phyloP scores from a whole-genome alignment of 495 filamentous ascomycete species.

The Trichoderma parareesei region DNA sequence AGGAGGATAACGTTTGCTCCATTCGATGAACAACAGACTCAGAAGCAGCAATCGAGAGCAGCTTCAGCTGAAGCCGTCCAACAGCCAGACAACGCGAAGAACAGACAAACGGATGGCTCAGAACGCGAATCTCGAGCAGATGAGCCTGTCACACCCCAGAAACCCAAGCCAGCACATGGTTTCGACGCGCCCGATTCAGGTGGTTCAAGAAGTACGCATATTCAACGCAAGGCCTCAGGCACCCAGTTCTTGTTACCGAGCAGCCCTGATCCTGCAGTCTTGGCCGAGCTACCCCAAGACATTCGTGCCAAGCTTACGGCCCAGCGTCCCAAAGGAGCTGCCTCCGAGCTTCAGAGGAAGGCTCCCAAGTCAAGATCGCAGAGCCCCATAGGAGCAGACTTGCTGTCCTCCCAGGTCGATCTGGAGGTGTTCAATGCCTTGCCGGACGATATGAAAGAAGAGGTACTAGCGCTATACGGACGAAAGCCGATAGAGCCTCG shows the following conservation, averaged over 20 bases:
- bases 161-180: conserved; percentile 47
- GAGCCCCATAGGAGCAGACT: conserved; percentile 32
- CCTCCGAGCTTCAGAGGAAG: conserved; percentile 3
- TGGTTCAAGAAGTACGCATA: conserved; percentile 50
- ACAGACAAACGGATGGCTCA: conserved; percentile 12
- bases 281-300: conserved; percentile 70
- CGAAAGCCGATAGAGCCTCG: conserved; percentile 29
- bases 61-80: conserved; percentile 20
- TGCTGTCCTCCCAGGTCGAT: conserved; percentile 48
- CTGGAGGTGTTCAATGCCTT: conserved; percentile 67
- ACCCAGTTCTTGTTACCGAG: conserved; percentile 85
- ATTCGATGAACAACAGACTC: conserved; percentile 12
- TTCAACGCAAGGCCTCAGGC: conserved; percentile 58
- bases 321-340: conserved; percentile 22
- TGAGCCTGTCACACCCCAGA: conserved; percentile 56
- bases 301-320: conserved; percentile 65
- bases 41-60: conserved; percentile 22
- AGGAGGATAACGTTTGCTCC: conserved; percentile 39
- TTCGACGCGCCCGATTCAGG: conserved; percentile 39
- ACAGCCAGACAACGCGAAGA: neutral
- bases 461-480: conserved; percentile 64
- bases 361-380: conserved; percentile 22
- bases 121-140: conserved; percentile 39
- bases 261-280: conserved; percentile 63
- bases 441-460: conserved; percentile 74